Conservation (phyloP, 257 asterid genomes). For the Solanum clarkiae region DNA sequence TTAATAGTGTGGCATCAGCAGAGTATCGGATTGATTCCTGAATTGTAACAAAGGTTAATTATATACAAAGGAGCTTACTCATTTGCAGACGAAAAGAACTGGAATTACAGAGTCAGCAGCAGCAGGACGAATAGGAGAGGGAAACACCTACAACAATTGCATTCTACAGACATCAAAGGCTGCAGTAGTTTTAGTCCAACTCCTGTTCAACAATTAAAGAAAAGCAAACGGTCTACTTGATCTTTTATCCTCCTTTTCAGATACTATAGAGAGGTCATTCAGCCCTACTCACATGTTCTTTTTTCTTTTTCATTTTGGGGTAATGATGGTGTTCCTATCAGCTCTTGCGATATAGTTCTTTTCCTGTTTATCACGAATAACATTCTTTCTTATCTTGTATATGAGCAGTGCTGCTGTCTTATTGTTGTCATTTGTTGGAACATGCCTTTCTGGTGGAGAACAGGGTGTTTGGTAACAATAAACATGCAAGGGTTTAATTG, state of each 20-base stretch:
- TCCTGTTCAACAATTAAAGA: background rate
- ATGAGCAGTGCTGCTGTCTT: background rate
- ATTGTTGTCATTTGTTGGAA: background rate
- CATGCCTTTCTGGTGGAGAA: background rate
- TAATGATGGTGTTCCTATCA: background rate
- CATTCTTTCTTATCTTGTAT: background rate
- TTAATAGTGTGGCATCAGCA: slow-evolving; percentile 67
- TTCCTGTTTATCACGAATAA: background rate
- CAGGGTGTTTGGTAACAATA: background rate
- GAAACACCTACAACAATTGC: background rate
- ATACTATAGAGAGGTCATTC: background rate
- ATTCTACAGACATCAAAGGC: background rate
- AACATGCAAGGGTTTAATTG: background rate
- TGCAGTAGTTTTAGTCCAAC: background rate
- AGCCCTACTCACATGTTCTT: background rate
- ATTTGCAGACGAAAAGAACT: background rate
- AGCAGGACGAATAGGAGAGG: background rate
- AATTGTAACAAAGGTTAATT: slow-evolving; percentile 8
- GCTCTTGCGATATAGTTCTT: background rate
- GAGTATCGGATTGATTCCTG: slow-evolving; percentile 94
- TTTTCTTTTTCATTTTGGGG: background rate
- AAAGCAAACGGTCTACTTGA: background rate
- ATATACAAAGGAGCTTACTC: slow-evolving; percentile 1
- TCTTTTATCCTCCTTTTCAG: background rate
- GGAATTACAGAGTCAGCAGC: background rate